Base-by-base conservation (phyloP, 2,329 filamentous ascomycete species). In the Alternaria sp. region DNA sequence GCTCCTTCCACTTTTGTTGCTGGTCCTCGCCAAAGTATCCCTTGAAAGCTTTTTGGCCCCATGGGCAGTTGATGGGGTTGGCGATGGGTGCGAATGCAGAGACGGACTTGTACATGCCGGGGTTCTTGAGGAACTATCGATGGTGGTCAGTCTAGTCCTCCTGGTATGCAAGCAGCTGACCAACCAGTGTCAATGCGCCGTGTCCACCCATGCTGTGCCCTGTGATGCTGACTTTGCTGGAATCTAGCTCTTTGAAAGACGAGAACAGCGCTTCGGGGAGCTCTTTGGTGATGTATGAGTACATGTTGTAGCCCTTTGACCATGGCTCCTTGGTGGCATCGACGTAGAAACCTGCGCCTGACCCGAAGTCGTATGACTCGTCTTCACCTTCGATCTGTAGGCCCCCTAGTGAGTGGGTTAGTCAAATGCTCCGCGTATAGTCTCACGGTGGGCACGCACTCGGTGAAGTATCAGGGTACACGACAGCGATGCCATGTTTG, bases 161-260 rank as follows among this genome's bases (percentile, higher is more conserved):
- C 13, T 12, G 30, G 6, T 36, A 17, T 5, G 30, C 54, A n/a
- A 10, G 3, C 21, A 28, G 40, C 23, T 47, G 8, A 72, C 66
- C 11, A 76, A 88, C 86, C 72, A 98, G 83, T 49, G 94, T 97
- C 72, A 99, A 84, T 47, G 96, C 96, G 67, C 96, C 96, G 81
- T 99, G 96, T 0, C 96, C 96, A 70, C 96, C 96, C 96, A 99
- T 99, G 74, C 90, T 94, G 83, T 99, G 96, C 6, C 96, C 96
- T 44, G 92, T 93, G 74, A 99, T 96, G 80, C 90, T 91, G 59
- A 97, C 89, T 44, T 90, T 86, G 26, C 75, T 81, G 0, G 81
- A 75, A 79, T 98, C 95, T 28, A 99, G 84, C 76, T 88, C 86
- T 28, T 87, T 76, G 81, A 93, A 97, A 25, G 87, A 86, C 28